Evolutionary conservation across 495 filamentous ascomycete genomes (phyloP), one percentile per base, ranked within the genome.

Genomic region (Chaetomium cochliodes): DNA sequence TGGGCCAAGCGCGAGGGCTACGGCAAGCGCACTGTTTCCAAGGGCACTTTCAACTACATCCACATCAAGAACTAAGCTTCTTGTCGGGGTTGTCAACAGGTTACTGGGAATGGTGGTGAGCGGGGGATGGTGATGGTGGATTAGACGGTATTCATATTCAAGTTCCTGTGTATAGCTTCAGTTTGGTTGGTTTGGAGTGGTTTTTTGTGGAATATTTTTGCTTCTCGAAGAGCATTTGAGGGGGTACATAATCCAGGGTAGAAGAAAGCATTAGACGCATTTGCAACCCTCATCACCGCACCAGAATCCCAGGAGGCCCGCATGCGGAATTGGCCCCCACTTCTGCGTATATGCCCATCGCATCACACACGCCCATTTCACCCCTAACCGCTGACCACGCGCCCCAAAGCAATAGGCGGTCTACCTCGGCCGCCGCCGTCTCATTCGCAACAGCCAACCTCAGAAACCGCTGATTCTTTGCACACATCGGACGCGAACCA

Each of bases 401-500:
- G 0, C 61, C 72, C 39, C 63, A 16, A 6, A 73, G 30, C 15
- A 72, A 60, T 37, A 63, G 23, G 12, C 44, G 26, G 51, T 76
- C 74, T 18, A 76, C n/a, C 60, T 67, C 67, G 2, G 15, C 66
- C 0, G 73, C 62, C 11, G 67, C 70, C 22, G 15, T 47, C 42
- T 67, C 58, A 9, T 73, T 53, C 3, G 41, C 28, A 13, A 60
- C 65, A 53, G 63, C 71, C 20, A 79, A 62, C 47, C 51, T 67
- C 63, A 80, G 30, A 62, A 72, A 79, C 39, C 70, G 65, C 65
- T 78, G 78, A 37, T 73, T 73, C 28, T 53, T 64, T 16, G 71
- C 58, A 16, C 23, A 12, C 6, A 69, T 12, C 33, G 1, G 33
- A 7, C 33, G 5, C 8, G 33, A 33, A 33, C 30, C 30, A 3